These are phyloP conservation scores for Phytophthora pisi DNA, from an alignment of 352 stramenopile genomes.

Conservation along the genomic window DNA sequence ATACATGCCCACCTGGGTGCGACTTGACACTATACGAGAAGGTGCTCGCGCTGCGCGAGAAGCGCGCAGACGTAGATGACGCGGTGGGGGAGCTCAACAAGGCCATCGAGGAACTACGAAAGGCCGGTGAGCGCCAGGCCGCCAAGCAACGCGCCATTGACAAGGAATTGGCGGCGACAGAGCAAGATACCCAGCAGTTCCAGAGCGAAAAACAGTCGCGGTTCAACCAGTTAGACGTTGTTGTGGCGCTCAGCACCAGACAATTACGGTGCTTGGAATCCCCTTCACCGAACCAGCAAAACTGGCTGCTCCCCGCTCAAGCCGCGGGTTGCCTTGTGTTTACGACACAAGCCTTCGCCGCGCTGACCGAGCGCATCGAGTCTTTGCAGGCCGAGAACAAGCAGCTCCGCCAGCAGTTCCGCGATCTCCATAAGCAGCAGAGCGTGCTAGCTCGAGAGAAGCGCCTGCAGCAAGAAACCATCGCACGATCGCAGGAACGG, in stretches of 20 bases:
- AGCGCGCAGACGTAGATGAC: slow-evolving; percentile 92
- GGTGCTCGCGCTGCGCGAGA: slow-evolving; percentile 91
- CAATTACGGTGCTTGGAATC: slow-evolving; percentile 76
- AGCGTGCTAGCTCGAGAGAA: slow-evolving; percentile 84
- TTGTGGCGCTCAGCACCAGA: slow-evolving; percentile 72
- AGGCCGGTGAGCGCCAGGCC: slow-evolving; percentile 82
- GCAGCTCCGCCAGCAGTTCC: slow-evolving; percentile 86
- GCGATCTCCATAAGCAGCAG: slow-evolving; percentile 90
- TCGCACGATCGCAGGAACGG: slow-evolving; percentile 64
- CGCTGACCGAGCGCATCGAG: slow-evolving; percentile 75
- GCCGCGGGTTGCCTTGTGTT: slow-evolving; percentile 78
- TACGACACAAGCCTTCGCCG: slow-evolving; percentile 57
- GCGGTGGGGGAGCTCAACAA: slow-evolving; percentile 85
- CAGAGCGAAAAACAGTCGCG: slow-evolving; percentile 94
- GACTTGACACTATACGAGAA: slow-evolving; percentile 92
- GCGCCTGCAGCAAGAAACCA: slow-evolving; percentile 67
- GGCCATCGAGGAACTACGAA: slow-evolving; percentile 88
- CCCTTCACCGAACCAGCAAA: slow-evolving; percentile 22
- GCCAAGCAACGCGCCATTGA: slow-evolving; percentile 90
- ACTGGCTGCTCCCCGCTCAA: slow-evolving; percentile 61
- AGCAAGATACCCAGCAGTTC: slow-evolving; percentile 91
- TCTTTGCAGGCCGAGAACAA: slow-evolving; percentile 86
- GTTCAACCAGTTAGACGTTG: slow-evolving; percentile 91
- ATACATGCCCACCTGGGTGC: slow-evolving; percentile 89
- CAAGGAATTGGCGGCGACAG: slow-evolving; percentile 90